Evolutionary conservation across 148 eudicot species (phyloP), one percentile per base, ranked within the genome.

Genomic region (Heliosperma pusillum): DNA sequence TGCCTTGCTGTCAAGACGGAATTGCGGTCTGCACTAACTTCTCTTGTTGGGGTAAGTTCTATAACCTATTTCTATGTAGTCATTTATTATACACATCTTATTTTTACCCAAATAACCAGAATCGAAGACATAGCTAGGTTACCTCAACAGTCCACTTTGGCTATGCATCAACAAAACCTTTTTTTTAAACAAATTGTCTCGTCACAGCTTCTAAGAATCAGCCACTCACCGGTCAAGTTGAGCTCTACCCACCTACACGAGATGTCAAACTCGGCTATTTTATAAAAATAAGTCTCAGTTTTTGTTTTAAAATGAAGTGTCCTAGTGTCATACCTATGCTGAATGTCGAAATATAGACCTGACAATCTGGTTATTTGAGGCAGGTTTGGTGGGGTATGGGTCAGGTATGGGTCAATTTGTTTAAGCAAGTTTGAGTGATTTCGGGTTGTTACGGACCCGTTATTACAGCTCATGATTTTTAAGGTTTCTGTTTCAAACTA

Each of bases 1-100:
- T 89, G 89, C 62, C 76, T 40, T 52, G 68, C 84, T 45, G 84
- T 91, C 69, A 88, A 71, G 85, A 78, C 75, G 68, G 93, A 94
- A 72, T 76, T 94, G 10, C 90, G 85, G 58, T 83, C 84, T 65
- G 98, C 97, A 71, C 87, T 94, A 36, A 66, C 79, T 77, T 84
- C 88, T 79, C 80, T 94, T 59, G 57, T 94, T 45, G 97, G 90
- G 93, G 98, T 89, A 88, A 74, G 25, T 3, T 74, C 67, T 66
- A 24, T 42, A 69, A 63, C 33, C 27, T 58, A 75, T 44, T 36
- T 24, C 5, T 7, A 6, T 12, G 26, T 44, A 8, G 63, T 29
- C 47, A n/a, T 9, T 3, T 10, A 42, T 20, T 19, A 56, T 8
- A 27, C 0, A 50, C 53, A 24, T 22, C 9, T 19, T 19, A 55